Base-by-base conservation (phyloP, 306 rosid genomes). In the Lathyrus sativus region DNA sequence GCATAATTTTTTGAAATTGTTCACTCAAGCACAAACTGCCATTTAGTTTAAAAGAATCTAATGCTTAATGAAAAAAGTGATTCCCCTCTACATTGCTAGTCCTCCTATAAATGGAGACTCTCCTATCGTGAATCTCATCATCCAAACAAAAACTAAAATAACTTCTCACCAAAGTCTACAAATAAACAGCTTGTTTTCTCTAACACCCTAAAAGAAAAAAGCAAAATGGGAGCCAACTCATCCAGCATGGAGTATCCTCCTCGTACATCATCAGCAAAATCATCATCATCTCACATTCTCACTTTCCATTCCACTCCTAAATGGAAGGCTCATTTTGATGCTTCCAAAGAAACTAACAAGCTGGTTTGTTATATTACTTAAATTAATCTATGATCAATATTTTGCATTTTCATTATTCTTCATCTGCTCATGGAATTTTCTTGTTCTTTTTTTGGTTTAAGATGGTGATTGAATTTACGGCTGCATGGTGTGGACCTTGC, bases 401-500 rank as follows among this genome's bases (percentile, higher is more conserved):
- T 31, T n/a, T 18, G 7, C 39, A 22, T 9, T 11, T 55, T 31
- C 4, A 15, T 60, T 69, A 38, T 51, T 19, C 3, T 14, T 62
- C 53, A 17, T 18, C 11, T 45, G 10, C 49, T 18, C 4, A 10
- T 50, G 55, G 1, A 11, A 41, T 12, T 11, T 2, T 15, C 4
- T 2, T 41, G 12, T 41, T 17, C 7, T 3, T 15, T 15, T 6
- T 2, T 49, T 6, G 57, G 56, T 43, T 71, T 58, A 46, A 91
- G 98, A 39, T 86, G 85, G 95, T 92, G 81, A 67, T 92, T 12
- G 89, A 89, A 69, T 92, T 92, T 81, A 80, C 95, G 28, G 96
- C 98, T 60, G 55, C 85, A 3, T 92, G 96, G 96, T 92, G 98
- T 54, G 89, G 81, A 75, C 95, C 96, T 45, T 92, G 98, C 80